Evolutionary conservation across 257 asterid genomes (phyloP).

Genomic region (Vinca minor): DNA sequence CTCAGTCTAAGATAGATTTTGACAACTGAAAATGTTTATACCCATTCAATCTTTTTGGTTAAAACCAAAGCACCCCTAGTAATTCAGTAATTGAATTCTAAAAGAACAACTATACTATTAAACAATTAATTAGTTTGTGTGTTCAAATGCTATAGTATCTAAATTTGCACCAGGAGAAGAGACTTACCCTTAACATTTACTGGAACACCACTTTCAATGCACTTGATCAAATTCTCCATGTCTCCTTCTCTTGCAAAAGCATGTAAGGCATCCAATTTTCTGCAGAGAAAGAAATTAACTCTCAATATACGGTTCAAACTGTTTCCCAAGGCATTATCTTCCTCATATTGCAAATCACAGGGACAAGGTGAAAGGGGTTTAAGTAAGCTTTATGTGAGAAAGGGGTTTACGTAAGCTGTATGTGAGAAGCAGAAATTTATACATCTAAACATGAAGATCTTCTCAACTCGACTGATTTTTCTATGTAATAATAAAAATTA

Average conservation of each 20-base stretch:
- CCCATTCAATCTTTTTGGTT: neutral
- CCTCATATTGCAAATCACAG: neutral
- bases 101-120: neutral
- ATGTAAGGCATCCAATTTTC: slow-evolving; percentile 88
- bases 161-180: neutral
- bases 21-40: neutral
- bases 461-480: neutral
- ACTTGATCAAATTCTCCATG: slow-evolving; percentile 61
- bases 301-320: neutral
- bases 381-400: no score
- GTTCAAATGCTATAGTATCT: neutral
- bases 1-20: neutral
- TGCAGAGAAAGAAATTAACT: slow-evolving; percentile 24
- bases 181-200: slow-evolving; percentile 65
- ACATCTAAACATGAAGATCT: neutral
- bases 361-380: no score
- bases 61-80: neutral
- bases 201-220: slow-evolving; percentile 75
- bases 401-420: no score
- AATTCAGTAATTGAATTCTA: neutral
- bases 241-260: slow-evolving; percentile 96
- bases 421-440: no score
- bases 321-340: neutral
- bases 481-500: neutral
- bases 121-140: no score